A percentile compares a stretch with the other conserved stretches of the same genome.
Evolutionary conservation across 2,329 filamentous ascomycete genomes (phyloP).

Genomic region (Tolypocladium tropicale): DNA sequence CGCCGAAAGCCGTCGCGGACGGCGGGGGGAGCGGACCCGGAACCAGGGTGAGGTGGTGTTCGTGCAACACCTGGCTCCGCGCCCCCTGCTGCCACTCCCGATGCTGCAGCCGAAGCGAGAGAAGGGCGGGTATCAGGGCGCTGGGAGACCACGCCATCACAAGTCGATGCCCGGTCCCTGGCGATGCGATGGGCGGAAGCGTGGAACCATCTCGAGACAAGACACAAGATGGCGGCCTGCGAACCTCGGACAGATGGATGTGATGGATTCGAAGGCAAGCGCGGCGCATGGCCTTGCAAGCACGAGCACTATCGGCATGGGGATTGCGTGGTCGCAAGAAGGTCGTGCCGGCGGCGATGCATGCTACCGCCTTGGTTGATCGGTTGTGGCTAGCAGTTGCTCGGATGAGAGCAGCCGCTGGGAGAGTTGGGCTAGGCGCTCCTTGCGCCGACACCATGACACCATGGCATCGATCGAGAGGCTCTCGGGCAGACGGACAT

Average conservation of each 20-base stretch:
- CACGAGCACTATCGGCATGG: too few species aligned
- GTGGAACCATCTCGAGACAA: neutral
- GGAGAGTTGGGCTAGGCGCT: too few species aligned
- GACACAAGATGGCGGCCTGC: neutral
- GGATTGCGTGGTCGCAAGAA: too few species aligned
- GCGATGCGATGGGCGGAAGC: neutral
- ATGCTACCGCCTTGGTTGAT: too few species aligned
- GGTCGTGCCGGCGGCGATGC: too few species aligned
- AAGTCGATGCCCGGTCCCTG: neutral
- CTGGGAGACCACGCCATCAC: neutral
- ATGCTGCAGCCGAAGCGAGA: neutral
- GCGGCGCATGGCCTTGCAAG: too few species aligned
- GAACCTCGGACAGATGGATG: neutral
- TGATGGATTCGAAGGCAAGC: neutral
- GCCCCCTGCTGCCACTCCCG: neutral
- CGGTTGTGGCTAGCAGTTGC: too few species aligned
- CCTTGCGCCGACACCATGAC: neutral
- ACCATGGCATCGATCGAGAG: neutral
- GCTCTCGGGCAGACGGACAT: neutral
- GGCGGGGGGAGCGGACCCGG: neutral
- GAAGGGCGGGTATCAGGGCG: neutral
- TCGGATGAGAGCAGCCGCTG: too few species aligned
- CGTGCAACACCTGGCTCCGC: neutral
- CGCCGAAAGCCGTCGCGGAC: neutral
- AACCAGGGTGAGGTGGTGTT: neutral